A percentile compares a stretch with the other conserved stretches of the same genome.
These are phyloP conservation scores for Tranzscheliella williamsii DNA, from an alignment of 1,284 basidiomycete species.

Conservation along the genomic window DNA sequence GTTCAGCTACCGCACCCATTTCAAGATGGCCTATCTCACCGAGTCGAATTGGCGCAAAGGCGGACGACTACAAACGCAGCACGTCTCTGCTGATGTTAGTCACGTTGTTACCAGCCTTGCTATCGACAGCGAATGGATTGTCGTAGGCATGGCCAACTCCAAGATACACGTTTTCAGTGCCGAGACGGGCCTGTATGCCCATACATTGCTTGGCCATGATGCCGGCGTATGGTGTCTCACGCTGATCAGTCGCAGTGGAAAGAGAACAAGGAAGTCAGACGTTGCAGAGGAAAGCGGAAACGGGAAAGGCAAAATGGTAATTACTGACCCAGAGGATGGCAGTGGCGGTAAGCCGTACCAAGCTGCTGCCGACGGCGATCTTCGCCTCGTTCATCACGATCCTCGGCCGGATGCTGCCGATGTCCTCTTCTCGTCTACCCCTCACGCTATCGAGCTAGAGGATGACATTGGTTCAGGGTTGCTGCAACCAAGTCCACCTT, in stretches of 20 bases:
- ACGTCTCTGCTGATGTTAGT: slow-evolving; percentile 69
- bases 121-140: slow-evolving; percentile 80
- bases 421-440: slow-evolving; percentile 18
- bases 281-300: not conserved
- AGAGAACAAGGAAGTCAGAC: not conserved
- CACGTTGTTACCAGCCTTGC: slow-evolving; percentile 82
- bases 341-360: slow-evolving; percentile 35
- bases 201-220: slow-evolving; percentile 82
- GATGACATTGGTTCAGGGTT: slow-evolving; percentile 10
- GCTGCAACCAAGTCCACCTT: not conserved
- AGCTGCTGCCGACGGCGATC: slow-evolving; percentile 38
- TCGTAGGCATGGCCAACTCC: slow-evolving; percentile 85
- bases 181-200: slow-evolving; percentile 74
- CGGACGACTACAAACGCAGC: slow-evolving; percentile 76
- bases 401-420: slow-evolving; percentile 38
- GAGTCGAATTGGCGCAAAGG: slow-evolving; percentile 82
- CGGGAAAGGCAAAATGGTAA: slow-evolving; percentile 40
- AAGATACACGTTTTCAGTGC: slow-evolving; percentile 87
- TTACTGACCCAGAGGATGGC: slow-evolving; percentile 39
- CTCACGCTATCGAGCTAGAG: slow-evolving; percentile 7
- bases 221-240: slow-evolving; percentile 90
- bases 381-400: slow-evolving; percentile 43
- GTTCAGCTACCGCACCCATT: slow-evolving; percentile 73
- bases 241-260: slow-evolving; percentile 64
- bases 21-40: slow-evolving; percentile 76